Base-by-base conservation (phyloP, 1,139 yeast genomes). In the Lodderomyces theae region DNA sequence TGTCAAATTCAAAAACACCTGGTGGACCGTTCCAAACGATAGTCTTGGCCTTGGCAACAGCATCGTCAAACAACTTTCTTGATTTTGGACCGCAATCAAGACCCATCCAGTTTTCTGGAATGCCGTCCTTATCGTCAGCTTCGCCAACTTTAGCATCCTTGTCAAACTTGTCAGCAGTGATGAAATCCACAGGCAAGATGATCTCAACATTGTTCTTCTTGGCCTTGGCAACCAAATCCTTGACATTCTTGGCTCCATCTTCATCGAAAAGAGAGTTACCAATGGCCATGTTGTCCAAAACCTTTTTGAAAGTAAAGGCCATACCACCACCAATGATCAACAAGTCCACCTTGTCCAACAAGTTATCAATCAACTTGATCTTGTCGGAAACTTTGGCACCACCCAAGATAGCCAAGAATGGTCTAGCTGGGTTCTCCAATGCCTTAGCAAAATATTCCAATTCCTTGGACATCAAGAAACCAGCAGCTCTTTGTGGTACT, bases 11-110 rank as follows among this genome's bases (percentile, higher is more conserved):
- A 64, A 90, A 90, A 58, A 90, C 97, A 78, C 97, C 97, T 69
- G 97, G 96, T 50, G 97, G 97, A 65, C 97, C 97, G 76, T 90
- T 90, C 97, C 97, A 90, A 61, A 90, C 90, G 61, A 90, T 90
- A 60, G 97, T 92, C 82, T 89, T 88, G 56, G 97, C 94, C 72
- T 83, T 77, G 52, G 85, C 84, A 54, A 90, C 87, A 50, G 95
- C 83, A 48, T 72, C 80, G 52, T 82, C 77, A 64, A 86, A 90
- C 57, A 84, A 77, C 69, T 80, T 76, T 57, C 78, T 75, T 46
- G 95, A 79, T 75, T 86, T 80, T 70, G 88, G 89, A 71, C 97
- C 97, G 59, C 82, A 80, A 69, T 90, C 97, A 61, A 90, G 81
- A 63, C 97, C 97, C 83, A 85, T 84, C 87, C 94, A 84, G 57